phyloP scores from a whole-genome alignment of 2,329 filamentous ascomycete genomes.

The Tolypocladium ovalisporum region DNA sequence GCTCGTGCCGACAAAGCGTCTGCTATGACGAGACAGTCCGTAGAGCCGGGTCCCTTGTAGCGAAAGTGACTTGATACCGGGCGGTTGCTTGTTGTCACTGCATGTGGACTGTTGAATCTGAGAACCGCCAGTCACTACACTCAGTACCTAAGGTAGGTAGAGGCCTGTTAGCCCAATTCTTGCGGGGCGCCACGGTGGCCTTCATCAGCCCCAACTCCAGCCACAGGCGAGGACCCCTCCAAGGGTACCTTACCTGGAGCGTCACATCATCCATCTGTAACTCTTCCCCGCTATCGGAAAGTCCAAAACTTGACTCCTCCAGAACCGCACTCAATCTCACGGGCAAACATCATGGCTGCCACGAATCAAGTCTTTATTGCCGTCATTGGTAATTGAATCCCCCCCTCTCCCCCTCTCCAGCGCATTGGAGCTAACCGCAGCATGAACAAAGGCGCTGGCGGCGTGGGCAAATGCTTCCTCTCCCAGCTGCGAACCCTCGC shows the following conservation, averaged over 20 bases:
- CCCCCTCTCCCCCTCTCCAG: too few species aligned
- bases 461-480: slow-evolving; percentile 87
- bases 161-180: neutral
- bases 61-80: neutral
- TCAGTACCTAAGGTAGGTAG: too few species aligned
- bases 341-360: slow-evolving; percentile 25
- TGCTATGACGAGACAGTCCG: neutral
- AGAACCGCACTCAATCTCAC: slow-evolving; percentile 7
- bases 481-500: slow-evolving; percentile 63
- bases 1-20: neutral
- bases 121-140: too few species aligned
- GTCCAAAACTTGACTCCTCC: slow-evolving; percentile 14
- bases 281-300: slow-evolving; percentile 24
- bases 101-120: neutral
- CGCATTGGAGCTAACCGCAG: slow-evolving; percentile 6
- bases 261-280: neutral
- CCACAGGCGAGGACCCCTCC: neutral
- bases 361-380: slow-evolving; percentile 40
- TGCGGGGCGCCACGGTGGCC: neutral
- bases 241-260: too few species aligned
- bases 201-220: slow-evolving; percentile 5
- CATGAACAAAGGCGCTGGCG: slow-evolving; percentile 62
- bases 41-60: neutral
- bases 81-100: neutral
- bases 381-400: slow-evolving; percentile 33